Percentiles rank a stretch among this genome's conserved stretches.
These are phyloP conservation scores for Yamadazyma phyllophila DNA, from an alignment of 805 yeast genomes.

Conservation along the genomic window DNA sequence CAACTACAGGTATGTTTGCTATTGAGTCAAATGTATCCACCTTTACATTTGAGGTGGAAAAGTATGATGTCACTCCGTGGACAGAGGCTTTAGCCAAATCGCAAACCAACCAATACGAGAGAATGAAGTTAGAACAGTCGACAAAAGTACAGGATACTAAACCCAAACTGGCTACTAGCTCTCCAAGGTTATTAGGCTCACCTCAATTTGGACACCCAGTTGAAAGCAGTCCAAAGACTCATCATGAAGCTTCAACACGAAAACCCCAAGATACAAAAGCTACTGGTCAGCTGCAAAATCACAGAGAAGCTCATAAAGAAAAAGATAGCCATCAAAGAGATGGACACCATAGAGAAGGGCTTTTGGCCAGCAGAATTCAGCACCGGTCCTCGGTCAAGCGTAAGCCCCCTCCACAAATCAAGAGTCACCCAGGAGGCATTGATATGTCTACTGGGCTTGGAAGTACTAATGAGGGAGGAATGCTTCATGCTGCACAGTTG, in stretches of 20 bases:
- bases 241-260: not conserved
- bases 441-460: slow-evolving; percentile 32
- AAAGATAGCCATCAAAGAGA: too few species aligned
- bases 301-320: not conserved
- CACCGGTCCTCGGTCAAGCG: slow-evolving; percentile 20
- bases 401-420: slow-evolving; percentile 33
- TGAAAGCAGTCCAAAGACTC: too few species aligned
- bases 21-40: slow-evolving; percentile 55
- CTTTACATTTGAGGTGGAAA: slow-evolving; percentile 55
- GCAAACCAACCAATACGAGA: slow-evolving; percentile 47
- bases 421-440: slow-evolving; percentile 16
- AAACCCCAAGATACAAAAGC: slow-evolving; percentile 1
- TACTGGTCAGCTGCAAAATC: not conserved
- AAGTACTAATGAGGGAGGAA: slow-evolving; percentile 20
- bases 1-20: slow-evolving; percentile 50
- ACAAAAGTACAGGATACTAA: slow-evolving; percentile 3
- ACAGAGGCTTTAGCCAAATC: slow-evolving; percentile 51
- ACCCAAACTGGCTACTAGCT: not conserved
- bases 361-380: slow-evolving; percentile 17
- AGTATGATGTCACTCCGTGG: slow-evolving; percentile 55
- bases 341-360: slow-evolving; percentile 8
- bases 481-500: slow-evolving; percentile 44
- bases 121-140: slow-evolving; percentile 24
- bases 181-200: slow-evolving; percentile 24
- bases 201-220: slow-evolving; percentile 16